Percentiles rank a stretch among this genome's conserved stretches.
Conservation (phyloP, 1,284 basidiomycete genomes). For the Microbotryum lychnidis-dioicae region DNA sequence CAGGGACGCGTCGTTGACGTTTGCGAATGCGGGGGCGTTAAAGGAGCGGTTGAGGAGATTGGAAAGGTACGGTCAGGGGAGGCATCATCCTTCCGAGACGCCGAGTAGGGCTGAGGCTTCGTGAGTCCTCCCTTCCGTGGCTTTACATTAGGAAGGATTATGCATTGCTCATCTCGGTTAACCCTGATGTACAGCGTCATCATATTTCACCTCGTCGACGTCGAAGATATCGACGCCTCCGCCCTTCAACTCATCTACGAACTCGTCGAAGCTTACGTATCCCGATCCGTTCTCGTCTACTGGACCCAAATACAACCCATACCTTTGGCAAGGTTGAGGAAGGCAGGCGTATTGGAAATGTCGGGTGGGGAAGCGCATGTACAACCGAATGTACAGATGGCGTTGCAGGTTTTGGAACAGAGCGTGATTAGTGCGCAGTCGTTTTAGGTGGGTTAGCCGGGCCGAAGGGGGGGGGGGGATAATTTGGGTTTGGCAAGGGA, state of each 20-base stretch:
- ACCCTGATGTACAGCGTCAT: conserved; percentile 47
- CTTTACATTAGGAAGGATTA: no score
- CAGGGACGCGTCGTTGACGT: conserved; percentile 64
- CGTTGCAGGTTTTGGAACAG: conserved; percentile 17
- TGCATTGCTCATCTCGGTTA: no score
- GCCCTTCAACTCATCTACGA: conserved; percentile 80
- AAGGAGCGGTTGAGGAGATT: conserved; percentile 72
- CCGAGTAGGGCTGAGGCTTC: conserved; percentile 62
- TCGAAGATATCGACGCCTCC: conserved; percentile 33
- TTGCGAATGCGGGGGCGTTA: conserved; percentile 81
- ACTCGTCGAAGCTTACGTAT: conserved; percentile 58
- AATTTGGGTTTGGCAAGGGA: not conserved
- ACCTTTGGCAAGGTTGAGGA: conserved; percentile 6
- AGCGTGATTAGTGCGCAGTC: not conserved
- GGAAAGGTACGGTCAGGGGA: conserved; percentile 45
- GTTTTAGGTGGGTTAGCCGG: not conserved
- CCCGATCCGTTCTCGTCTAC: conserved; percentile 25
- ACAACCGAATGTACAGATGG: conserved; percentile 18
- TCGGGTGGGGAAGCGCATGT: conserved; percentile 22
- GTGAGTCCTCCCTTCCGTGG: no score
- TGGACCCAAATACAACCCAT: conserved; percentile 16
- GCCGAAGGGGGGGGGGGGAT: no score
- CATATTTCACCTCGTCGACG: conserved; percentile 76
- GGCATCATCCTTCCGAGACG: conserved; percentile 74
- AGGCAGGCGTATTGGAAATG: conserved; percentile 20